Base-by-base conservation (phyloP, 176 grass and related monocot species). In the Cocos nucifera region DNA sequence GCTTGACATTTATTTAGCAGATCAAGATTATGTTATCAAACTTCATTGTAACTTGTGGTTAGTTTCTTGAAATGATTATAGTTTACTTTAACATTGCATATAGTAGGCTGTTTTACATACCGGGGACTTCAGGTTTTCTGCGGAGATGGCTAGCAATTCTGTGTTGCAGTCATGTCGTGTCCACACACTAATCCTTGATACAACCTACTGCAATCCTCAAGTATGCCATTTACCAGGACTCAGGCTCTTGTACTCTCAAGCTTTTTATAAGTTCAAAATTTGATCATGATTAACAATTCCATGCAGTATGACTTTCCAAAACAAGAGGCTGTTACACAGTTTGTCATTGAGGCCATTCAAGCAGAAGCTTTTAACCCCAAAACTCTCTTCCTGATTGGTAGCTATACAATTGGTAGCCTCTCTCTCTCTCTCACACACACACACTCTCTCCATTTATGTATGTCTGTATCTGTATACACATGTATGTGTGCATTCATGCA, bases 281-380 rank as follows among this genome's bases (percentile, higher is more conserved):
- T 44, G 35, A 44, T 44, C 35, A 44, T 44, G 35, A 44, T 12
- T 44, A 12, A 44, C 35, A 44, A 44, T 44, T 44, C 35, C 35
- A 56, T 85, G 74, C 83, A 96, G 87, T 96, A 96, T 73, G 87
- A 90, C 65, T 96, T 96, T 75, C 92, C 87, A 57, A 88, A 76
- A 75, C 86, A 96, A 74, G 92, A 88, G 50, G 72, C 58, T 56
- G 83, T 90, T 51, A 87, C 87, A 77, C 92, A 96, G 62, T 96
- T 96, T 29, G 86, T 96, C 29, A 90, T 90, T 15, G 87, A 96
- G 65, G 92, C 92, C 56, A 90, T 96, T 79, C 92, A 96, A 87
- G 92, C 92, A 35, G 87, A 96, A 72, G 80, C 83, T 44, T 96
- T 96, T 76, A 96, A 96, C 71, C 86, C 87, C 52, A 96, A 64